Conservation (phyloP, 345 rosid species). For the Capsella bursapastoris region DNA sequence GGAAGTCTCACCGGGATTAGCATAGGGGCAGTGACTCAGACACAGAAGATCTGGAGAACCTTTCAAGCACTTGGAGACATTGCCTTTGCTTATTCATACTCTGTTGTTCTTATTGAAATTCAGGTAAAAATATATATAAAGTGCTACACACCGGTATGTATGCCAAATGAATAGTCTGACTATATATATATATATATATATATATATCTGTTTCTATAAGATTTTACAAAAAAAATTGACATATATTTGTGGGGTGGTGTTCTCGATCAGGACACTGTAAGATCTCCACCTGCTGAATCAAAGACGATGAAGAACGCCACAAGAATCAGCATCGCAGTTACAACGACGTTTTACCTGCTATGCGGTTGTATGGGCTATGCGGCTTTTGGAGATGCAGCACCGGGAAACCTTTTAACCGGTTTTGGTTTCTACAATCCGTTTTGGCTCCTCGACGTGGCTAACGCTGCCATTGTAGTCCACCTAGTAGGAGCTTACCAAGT, state of each 20-base stretch:
- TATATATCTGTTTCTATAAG: no score
- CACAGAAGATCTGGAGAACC: slow-evolving; percentile 81
- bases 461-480: slow-evolving; percentile 69
- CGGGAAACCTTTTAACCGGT: slow-evolving; percentile 79
- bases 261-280: slow-evolving; percentile 48
- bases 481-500: slow-evolving; percentile 83
- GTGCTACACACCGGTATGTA: neutral
- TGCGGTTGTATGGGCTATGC: slow-evolving; percentile 82
- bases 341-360: slow-evolving; percentile 56
- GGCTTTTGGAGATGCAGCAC: slow-evolving; percentile 68
- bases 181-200: no score
- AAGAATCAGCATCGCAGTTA: slow-evolving; percentile 45
- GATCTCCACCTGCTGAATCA: slow-evolving; percentile 58
- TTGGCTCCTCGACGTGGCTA: slow-evolving; percentile 78
- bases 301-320: slow-evolving; percentile 55
- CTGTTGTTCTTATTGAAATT: slow-evolving; percentile 76
- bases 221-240: no score
- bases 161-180: no score
- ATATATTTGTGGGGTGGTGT: no score
- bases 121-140: slow-evolving; percentile 53
- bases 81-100: slow-evolving; percentile 85
- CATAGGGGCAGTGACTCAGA: slow-evolving; percentile 61
- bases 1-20: slow-evolving; percentile 83
- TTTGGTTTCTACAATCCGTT: slow-evolving; percentile 77
- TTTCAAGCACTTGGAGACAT: slow-evolving; percentile 91